Evolutionary conservation across 352 stramenopile genomes (phyloP).

Genomic region (Chrysophaeum taylorii): DNA sequence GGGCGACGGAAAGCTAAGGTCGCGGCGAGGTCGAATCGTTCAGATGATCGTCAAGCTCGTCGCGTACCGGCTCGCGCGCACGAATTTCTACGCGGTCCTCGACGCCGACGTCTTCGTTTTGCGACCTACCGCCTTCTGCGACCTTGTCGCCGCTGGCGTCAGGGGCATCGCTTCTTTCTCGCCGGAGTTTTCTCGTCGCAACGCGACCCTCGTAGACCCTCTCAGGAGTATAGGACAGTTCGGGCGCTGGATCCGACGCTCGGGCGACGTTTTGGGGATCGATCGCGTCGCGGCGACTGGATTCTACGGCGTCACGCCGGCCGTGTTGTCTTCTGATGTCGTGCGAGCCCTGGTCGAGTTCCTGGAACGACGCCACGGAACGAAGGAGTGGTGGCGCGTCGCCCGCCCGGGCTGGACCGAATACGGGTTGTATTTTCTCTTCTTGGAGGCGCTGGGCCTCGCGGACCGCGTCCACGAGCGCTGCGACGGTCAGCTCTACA

Average conservation of each 20-base stretch:
- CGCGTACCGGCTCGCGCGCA: conserved; percentile 9
- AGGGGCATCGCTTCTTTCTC: background rate
- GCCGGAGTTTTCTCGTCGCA: background rate
- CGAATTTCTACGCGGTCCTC: conserved; percentile 16
- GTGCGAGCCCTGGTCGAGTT: background rate
- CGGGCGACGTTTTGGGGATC: background rate
- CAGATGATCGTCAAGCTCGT: conserved; percentile 23
- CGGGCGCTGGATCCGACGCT: background rate
- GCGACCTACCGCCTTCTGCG: background rate
- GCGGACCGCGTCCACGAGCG: background rate
- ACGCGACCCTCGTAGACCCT: background rate
- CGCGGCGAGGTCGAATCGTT: background rate
- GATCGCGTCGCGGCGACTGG: background rate
- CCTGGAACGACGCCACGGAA: background rate
- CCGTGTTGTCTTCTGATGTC: background rate
- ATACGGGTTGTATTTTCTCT: background rate
- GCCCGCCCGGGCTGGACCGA: background rate
- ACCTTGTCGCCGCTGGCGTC: background rate
- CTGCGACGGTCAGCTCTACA: background rate
- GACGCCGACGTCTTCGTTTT: conserved; percentile 18
- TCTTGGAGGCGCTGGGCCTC: background rate
- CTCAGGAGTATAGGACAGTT: background rate
- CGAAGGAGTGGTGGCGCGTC: background rate
- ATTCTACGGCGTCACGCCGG: background rate
- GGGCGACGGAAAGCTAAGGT: background rate